A percentile compares a stretch with the other conserved stretches of the same genome.
These are phyloP conservation scores for Amanita brunnescens DNA, from an alignment of 768 basidiomycete genomes.

Conservation along the genomic window DNA sequence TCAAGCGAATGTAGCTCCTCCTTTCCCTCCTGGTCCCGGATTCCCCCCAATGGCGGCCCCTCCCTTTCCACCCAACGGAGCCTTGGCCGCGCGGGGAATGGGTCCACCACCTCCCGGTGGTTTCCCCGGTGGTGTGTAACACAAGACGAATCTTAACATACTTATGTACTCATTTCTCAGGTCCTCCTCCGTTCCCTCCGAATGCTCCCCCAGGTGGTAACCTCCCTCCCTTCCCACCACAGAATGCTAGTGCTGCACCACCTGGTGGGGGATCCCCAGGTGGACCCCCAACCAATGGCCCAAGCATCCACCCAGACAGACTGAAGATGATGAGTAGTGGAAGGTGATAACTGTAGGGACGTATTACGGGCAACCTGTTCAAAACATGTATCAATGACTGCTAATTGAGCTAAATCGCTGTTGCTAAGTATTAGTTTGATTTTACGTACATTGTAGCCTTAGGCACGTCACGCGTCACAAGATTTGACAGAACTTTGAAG, in stretches of 20 bases:
- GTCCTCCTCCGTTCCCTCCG: slow-evolving; percentile 44
- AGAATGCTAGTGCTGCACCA: slow-evolving; percentile 20
- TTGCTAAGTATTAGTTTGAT: no score
- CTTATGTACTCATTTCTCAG: slow-evolving; percentile 12
- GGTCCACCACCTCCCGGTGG: slow-evolving; percentile 32
- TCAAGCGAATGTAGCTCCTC: slow-evolving; percentile 37
- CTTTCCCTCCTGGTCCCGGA: slow-evolving; percentile 63
- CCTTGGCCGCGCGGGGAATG: slow-evolving; percentile 36
- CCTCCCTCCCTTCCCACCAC: slow-evolving; percentile 40
- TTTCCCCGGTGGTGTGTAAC: slow-evolving; percentile 32
- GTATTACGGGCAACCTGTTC: background rate
- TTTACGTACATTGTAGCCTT: no score
- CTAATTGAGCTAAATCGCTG: no score
- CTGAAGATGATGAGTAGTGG: slow-evolving; percentile 62
- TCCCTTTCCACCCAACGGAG: slow-evolving; percentile 64
- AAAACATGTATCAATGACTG: no score
- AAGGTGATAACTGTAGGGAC: slow-evolving; percentile 11
- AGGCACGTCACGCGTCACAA: background rate
- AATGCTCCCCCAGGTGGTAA: slow-evolving; percentile 27
- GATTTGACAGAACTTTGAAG: background rate
- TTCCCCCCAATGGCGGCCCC: slow-evolving; percentile 48
- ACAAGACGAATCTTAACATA: slow-evolving; percentile 7
- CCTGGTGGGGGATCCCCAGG: slow-evolving; percentile 16
- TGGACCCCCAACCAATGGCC: slow-evolving; percentile 28
- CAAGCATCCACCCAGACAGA: slow-evolving; percentile 80